Percentiles rank a stretch among this genome's conserved stretches.
Conservation (phyloP, 1,284 basidiomycete genomes). For the Moesziomyces sp. region DNA sequence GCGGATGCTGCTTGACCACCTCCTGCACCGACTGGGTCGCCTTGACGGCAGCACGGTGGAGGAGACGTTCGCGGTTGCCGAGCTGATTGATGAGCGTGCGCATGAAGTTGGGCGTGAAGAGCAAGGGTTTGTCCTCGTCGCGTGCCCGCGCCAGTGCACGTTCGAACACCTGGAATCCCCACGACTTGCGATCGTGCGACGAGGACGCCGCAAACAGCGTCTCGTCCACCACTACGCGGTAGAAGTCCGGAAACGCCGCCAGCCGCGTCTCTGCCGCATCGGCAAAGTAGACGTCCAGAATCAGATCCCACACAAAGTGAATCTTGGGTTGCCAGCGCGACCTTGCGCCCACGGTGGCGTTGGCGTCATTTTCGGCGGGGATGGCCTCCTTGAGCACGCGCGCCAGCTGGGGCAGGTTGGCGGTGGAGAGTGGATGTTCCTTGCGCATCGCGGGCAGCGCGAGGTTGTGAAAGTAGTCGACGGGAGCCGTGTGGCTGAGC, state of each 20-base stretch:
- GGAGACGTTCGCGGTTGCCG: conserved; percentile 83
- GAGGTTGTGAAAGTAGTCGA: conserved; percentile 44
- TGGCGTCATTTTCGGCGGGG: conserved; percentile 73
- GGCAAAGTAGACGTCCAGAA: conserved; percentile 81
- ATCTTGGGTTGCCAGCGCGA: conserved; percentile 85
- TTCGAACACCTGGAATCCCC: conserved; percentile 93
- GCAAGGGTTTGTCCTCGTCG: conserved; percentile 78
- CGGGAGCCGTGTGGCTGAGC: conserved; percentile 68
- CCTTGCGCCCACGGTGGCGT: conserved; percentile 65
- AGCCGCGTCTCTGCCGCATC: conserved; percentile 70
- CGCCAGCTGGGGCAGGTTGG: conserved; percentile 80
- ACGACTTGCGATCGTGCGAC: conserved; percentile 89
- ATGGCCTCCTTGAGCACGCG: conserved; percentile 69
- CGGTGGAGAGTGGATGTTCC: conserved; percentile 76
- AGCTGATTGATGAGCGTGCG: conserved; percentile 96
- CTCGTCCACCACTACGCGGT: conserved; percentile 89
- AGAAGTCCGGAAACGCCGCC: conserved; percentile 87
- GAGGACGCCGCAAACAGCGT: conserved; percentile 85
- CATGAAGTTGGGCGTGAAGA: conserved; percentile 97
- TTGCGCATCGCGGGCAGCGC: conserved; percentile 72
- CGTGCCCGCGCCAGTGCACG: conserved; percentile 79
- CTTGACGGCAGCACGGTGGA: conserved; percentile 81
- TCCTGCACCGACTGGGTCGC: conserved; percentile 76
- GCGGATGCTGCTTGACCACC: conserved; percentile 80
- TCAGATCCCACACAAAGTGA: conserved; percentile 89